Base-by-base conservation (phyloP, 129 eudicot genomes). In the Helichrysum umbraculigerum region DNA sequence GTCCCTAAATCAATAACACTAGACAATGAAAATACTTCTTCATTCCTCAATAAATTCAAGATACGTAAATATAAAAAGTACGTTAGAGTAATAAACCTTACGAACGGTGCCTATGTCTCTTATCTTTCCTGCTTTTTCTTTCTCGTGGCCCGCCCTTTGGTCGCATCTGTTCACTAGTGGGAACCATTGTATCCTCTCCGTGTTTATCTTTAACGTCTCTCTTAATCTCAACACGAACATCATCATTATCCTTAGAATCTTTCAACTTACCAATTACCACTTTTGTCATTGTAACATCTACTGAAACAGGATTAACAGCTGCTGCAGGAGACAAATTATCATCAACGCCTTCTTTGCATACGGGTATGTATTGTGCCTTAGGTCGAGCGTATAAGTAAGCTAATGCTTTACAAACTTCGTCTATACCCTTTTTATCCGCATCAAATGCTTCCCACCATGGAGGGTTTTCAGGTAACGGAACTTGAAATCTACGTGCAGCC, bases 381-480 rank as follows among this genome's bases (percentile, higher is more conserved):
- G 97, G 96, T 71, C 86, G 86, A 76, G 78, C 83, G 71, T 93
- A 93, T 21, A 93, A 78, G 66, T 87, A 88, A 70, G 98, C 96
- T 59, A 93, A 69, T 58, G 87, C 92, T 70, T 86, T 88, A 76
- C 97, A 93, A 58, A 90, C 98, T 78, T 93, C 96, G 83, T 93
- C 96, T 28, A 93, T 93, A 20, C 96, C 98, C 58, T 79, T 59
- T 78, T 88, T 90, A 59, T 93, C 91, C 4, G 97, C 96, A 85
- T 93, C 97, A 86, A 93, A 88, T 15, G 84, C 98, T 84, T 87
- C 85, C 98, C 97, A 93, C 98, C 98, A 93, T 29, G 98, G 98
- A 61, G 98, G 98, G 73, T 93, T 85, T 84, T 93, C 96, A 10
- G 97, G 98, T n/a, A 93, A 80, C 7, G 98, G 90, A 39, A 87